Percentiles rank a stretch among this genome's conserved stretches.
phyloP scores from a whole-genome alignment of 805 yeast species.

The Wickerhamomyces chambardii region DNA sequence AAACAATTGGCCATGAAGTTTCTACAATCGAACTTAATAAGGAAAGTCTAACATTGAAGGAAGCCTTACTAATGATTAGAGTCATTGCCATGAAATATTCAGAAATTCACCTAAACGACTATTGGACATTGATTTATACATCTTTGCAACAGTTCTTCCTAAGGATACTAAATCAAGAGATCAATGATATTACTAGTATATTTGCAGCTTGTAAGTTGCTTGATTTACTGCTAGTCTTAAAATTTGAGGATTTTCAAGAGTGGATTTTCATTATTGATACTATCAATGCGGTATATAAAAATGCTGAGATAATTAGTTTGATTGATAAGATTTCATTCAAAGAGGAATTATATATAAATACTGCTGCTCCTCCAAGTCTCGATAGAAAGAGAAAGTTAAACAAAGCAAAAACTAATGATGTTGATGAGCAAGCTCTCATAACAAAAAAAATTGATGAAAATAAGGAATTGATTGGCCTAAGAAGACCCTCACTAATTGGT shows the following conservation, averaged over 20 bases:
- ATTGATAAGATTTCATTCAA: slow-evolving; percentile 14
- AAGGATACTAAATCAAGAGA: slow-evolving; percentile 17
- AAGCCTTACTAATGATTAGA: slow-evolving; percentile 51
- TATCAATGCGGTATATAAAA: slow-evolving; percentile 44
- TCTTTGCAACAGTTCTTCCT: slow-evolving; percentile 46
- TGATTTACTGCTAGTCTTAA: slow-evolving; percentile 61
- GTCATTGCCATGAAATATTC: slow-evolving; percentile 55
- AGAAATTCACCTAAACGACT: slow-evolving; percentile 52
- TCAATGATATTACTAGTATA: slow-evolving; percentile 25
- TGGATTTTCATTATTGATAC: slow-evolving; percentile 82
- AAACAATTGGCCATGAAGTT: slow-evolving; percentile 23
- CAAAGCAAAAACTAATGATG: slow-evolving; percentile 13
- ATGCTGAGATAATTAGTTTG: slow-evolving; percentile 16
- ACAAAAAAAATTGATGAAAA: slow-evolving; percentile 9
- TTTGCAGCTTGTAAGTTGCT: slow-evolving; percentile 67
- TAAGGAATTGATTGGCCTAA: slow-evolving; percentile 17
- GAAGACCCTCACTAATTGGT: slow-evolving; percentile 26
- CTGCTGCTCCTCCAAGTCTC: not conserved
- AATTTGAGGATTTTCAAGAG: slow-evolving; percentile 75
- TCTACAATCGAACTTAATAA: slow-evolving; percentile 7
- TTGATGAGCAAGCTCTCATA: slow-evolving; percentile 7
- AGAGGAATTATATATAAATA: slow-evolving; percentile 4
- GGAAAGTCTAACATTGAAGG: slow-evolving; percentile 24
- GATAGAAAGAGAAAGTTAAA: not conserved
- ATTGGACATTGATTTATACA: slow-evolving; percentile 64